Evolutionary conservation across 169 alveolate genomes (phyloP), one percentile per base, ranked within the genome.

Genomic region (Ichthyophthirius multifiliis): DNA sequence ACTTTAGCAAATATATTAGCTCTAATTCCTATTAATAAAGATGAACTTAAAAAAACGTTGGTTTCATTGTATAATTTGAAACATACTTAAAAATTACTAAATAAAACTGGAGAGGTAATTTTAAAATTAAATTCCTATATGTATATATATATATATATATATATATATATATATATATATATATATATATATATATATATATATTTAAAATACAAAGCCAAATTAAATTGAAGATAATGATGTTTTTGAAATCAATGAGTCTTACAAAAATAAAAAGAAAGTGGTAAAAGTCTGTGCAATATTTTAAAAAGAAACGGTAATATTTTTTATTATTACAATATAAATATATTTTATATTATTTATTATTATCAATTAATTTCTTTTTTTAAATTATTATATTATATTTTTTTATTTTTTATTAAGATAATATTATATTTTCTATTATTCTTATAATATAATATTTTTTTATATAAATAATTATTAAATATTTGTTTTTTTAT

Each of bases 231-330:
- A 74, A 5, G 80, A 43, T 18, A 5, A 31, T 20, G 80, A 74
- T 74, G 47, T 44, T 30, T 74, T 74, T 30, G 45, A 18, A 6
- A 43, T 74, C 0, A 79, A 79, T 65, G 23, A 65, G 23, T 43
- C 35, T 1, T 79, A 44, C n/a, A 43, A 34, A 18, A 79, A 63
- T 23, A 65, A 65, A 30, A 79, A 48, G 47, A 79, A 34, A 1
- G n/a, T 23, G 2, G 39, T 79, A 0, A 79, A 65, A 35, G 65
- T 79, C 23, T 65, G 67, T 35, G 30, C 75, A 9, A 67, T 65
- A 43, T 44, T 48, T 23, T 65, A 78, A 47, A 79, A 65, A 18
- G 85, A 79, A n/a, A 45, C 65, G 16, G 75, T 67, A 67, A 67
- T 7, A 5, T n/a, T n/a, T n/a, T 1, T 32, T 2, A 31, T 64